Percentiles rank a stretch among this genome's conserved stretches.
These are phyloP conservation scores for Gastrodia elata DNA, from an alignment of 106 monocot genomes.

Conservation along the genomic window DNA sequence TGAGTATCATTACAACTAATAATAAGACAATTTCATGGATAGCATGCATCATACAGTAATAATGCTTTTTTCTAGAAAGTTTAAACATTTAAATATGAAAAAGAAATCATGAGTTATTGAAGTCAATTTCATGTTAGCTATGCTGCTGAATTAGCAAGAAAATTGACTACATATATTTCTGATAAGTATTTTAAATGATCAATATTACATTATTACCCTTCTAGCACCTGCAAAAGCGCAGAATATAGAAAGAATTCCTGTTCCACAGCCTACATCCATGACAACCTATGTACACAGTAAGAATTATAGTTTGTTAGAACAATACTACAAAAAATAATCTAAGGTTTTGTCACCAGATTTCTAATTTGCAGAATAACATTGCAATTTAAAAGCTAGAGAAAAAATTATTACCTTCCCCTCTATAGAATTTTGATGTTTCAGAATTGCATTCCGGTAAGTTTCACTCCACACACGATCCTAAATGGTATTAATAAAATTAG, in stretches of 20 bases:
- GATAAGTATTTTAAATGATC: neutral
- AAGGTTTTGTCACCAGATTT: neutral
- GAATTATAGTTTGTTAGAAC: neutral
- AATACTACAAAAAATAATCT: neutral
- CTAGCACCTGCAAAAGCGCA: conserved; percentile 90
- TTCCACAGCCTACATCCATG: conserved; percentile 92
- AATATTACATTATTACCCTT: conserved; percentile 53
- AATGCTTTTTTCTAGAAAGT: no score
- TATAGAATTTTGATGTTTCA: conserved; percentile 71
- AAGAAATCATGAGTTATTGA: neutral
- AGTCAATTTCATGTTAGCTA: neutral
- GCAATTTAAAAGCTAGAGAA: neutral
- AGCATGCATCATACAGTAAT: no score
- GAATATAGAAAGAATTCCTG: conserved; percentile 83
- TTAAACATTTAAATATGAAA: neutral
- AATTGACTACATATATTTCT: neutral
- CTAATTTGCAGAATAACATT: neutral
- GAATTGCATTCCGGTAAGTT: conserved; percentile 70
- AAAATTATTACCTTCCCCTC: conserved; percentile 58
- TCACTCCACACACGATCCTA: conserved; percentile 88
- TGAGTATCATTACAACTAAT: neutral
- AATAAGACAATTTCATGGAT: neutral
- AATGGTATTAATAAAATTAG: conserved; percentile 3
- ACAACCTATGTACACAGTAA: conserved; percentile 51
- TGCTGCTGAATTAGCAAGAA: neutral